A percentile compares a stretch with the other conserved stretches of the same genome.
Conservation (phyloP, 345 rosid genomes). For the Linum tenue region DNA sequence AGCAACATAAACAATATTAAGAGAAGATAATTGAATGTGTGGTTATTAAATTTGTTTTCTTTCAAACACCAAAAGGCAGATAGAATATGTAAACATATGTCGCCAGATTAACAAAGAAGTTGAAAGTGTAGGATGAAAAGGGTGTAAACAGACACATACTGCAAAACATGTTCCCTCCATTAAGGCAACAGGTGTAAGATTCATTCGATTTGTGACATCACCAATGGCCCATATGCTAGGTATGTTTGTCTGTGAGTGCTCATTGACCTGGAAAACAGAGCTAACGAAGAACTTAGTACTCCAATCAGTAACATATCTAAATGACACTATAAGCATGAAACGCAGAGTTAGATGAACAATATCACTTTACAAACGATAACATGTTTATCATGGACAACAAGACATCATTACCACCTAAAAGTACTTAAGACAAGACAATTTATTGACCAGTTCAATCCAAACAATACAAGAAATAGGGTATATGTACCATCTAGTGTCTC, state of each 20-base stretch:
- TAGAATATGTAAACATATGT: too few species aligned
- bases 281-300: not conserved
- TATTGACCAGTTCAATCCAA: not conserved
- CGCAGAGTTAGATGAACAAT: not conserved
- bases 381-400: not conserved
- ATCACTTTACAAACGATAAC: not conserved
- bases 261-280: constrained; percentile 65
- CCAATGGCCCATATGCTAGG: constrained; percentile 98
- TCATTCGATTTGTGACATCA: constrained; percentile 93
- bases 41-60: not conserved
- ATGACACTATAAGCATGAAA: not conserved
- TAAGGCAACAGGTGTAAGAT: constrained; percentile 97
- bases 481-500: not conserved
- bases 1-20: constrained; percentile 7
- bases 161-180: constrained; percentile 96
- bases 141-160: constrained; percentile 28
- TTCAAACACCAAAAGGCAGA: not conserved
- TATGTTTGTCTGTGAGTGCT: constrained; percentile 70
- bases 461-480: too few species aligned
- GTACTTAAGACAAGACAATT: not conserved
- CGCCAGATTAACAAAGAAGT: not conserved
- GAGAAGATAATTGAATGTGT: not conserved
- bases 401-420: not conserved
- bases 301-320: not conserved
- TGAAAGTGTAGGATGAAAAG: constrained; percentile 3